phyloP scores from a whole-genome alignment of 345 rosid species.

The Raphanus raphanistrum region DNA sequence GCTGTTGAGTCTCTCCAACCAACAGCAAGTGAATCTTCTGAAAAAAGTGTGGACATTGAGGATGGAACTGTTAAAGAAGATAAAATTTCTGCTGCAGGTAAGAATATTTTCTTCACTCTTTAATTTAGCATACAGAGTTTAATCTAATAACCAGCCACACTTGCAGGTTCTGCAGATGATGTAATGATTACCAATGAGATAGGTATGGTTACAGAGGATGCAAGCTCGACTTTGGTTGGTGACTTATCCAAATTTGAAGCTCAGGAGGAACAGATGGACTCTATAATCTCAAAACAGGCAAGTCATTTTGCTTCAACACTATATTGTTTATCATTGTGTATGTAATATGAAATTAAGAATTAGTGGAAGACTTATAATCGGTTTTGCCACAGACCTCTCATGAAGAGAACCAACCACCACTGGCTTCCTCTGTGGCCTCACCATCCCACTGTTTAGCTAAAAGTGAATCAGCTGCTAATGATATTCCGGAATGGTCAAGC shows the following conservation, averaged over 20 bases:
- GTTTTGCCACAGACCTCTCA: slow-evolving; percentile 20
- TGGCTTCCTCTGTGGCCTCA: slow-evolving; percentile 41
- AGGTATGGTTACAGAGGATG: slow-evolving; percentile 41
- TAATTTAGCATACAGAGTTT: background rate
- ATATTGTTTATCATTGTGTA: background rate
- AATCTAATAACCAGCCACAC: background rate
- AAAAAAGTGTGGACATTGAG: slow-evolving; percentile 37
- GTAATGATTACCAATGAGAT: slow-evolving; percentile 37
- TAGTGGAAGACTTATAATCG: background rate
- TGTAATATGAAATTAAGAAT: background rate
- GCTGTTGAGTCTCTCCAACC: slow-evolving; percentile 34
- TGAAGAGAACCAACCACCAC: slow-evolving; percentile 34
- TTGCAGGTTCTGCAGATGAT: slow-evolving; percentile 44
- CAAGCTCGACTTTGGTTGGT: slow-evolving; percentile 24
- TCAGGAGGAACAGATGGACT: slow-evolving; percentile 8
- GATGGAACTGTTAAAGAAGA: slow-evolving; percentile 39
- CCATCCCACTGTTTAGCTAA: slow-evolving; percentile 47
- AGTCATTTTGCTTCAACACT: slow-evolving; percentile 22
- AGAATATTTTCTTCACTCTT: slow-evolving; percentile 19
- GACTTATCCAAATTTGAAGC: slow-evolving; percentile 26
- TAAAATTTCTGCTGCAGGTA: slow-evolving; percentile 36
- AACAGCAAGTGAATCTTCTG: slow-evolving; percentile 30
- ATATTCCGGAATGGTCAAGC: slow-evolving; percentile 67
- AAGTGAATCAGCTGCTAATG: slow-evolving; percentile 44
- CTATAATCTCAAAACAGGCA: slow-evolving; percentile 13